Evolutionary conservation across 1,139 yeast genomes (phyloP), one percentile per base, ranked within the genome.

Genomic region (Yamadazyma sp.): DNA sequence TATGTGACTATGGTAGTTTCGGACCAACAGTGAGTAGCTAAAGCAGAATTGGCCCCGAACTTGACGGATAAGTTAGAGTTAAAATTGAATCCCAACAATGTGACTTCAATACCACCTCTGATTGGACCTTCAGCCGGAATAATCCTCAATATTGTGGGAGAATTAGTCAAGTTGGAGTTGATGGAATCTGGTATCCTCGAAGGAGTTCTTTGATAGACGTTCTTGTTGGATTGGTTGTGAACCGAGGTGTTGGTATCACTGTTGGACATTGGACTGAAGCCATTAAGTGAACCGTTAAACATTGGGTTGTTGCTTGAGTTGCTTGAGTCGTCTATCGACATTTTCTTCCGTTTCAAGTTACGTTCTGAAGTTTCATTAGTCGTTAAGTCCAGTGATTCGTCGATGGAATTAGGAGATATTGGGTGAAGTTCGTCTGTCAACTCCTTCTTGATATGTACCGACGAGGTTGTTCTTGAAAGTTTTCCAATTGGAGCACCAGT

Each of bases 1-100:
- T 86, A 90, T 0, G 97, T 88, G 2, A 92, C 96, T 43, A 92
- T 85, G 0, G 98, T 92, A 3, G 94, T 78, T 32, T 86, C 95
- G 34, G 95, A 87, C 97, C 97, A 92, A 60, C 95, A 89, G 56
- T 89, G 96, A 2, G 97, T 88, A 1, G 95, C 86, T 35, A 87
- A 67, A 0, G 97, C 94, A 45, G 76, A 72, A 54, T 81, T 82
- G 6, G 86, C 79, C 33, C 98, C 98, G 63, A 92, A 92, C 58
- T 85, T 83, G 15, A 90, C 96, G 26, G 73, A 68, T 45, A 89
- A 70, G 1, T 95, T 96, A 11, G 86, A 86, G 41, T 82, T 80
- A 69, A 92, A 90, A 45, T 89, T 87, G 40, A 81, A 76, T 3
- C 98, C 98, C 31, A 92, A 68, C 33, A 92, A 66, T 0, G 97